phyloP scores from a whole-genome alignment of 1,284 basidiomycete genomes.

The Moniliophthora roreri region DNA sequence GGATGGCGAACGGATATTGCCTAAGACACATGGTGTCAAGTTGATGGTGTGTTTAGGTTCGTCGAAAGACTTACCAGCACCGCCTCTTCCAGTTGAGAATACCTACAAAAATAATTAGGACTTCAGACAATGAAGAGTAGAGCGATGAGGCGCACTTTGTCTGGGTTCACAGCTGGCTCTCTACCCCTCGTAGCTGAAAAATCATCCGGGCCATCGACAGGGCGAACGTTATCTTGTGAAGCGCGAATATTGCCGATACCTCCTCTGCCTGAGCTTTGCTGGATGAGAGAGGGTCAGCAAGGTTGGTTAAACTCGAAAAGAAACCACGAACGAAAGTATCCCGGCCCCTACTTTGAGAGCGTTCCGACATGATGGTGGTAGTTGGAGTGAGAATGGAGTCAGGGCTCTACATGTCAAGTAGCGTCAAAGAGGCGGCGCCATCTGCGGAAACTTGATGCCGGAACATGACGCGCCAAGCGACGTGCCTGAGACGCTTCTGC shows the following conservation, averaged over 20 bases:
- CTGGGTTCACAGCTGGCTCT: conserved; percentile 42
- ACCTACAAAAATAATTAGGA: conserved; percentile 30
- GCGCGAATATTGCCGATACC: conserved; percentile 67
- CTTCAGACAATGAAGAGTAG: conserved; percentile 1
- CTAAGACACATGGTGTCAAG: no score
- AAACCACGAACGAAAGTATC: background rate
- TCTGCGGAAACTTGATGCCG: no score
- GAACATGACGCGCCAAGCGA: no score
- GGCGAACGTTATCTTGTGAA: conserved; percentile 41
- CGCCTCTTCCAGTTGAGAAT: conserved; percentile 73
- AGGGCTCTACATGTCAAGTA: no score
- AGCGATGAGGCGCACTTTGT: conserved; percentile 27
- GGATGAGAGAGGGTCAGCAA: background rate
- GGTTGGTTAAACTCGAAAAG: no score
- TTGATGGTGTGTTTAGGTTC: no score
- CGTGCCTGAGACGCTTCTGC: no score
- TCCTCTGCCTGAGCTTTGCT: conserved; percentile 59
- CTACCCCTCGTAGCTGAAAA: conserved; percentile 52
- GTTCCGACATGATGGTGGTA: background rate
- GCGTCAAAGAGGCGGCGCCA: no score
- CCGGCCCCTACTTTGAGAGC: background rate
- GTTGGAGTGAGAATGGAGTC: background rate
- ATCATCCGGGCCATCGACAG: conserved; percentile 41
- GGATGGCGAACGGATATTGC: conserved; percentile 73
- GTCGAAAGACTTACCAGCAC: conserved; percentile 49